Base-by-base conservation (phyloP, 2,329 filamentous ascomycete genomes). In the Trichoderma semiorbis region DNA sequence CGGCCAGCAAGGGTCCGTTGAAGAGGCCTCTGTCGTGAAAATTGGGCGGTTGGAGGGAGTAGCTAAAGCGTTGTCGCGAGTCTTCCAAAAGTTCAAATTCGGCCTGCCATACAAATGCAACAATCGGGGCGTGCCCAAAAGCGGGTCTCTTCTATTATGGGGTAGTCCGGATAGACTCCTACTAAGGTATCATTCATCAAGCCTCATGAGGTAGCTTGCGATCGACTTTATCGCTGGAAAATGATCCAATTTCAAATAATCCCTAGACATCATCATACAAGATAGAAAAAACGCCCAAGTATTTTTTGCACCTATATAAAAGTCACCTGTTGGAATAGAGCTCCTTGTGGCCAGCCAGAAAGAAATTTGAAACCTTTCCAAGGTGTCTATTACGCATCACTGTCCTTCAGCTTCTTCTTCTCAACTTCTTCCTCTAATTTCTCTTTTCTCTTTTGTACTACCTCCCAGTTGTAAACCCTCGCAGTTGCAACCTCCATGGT, bases 401-500 rank as follows among this genome's bases (percentile, higher is more conserved):
- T 78, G 39, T 81, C 83, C 73, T 84, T 83, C 58, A 78, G 78
- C 62, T 82, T 81, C 72, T 82, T 79, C 63, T 80, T 79, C 57
- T 79, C 80, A 72, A 83, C 81, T 66, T 85, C 90, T 74, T 90
- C 88, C 50, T 92, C 90, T 4, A 83, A 86, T 81, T 94, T 96
- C 73, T 97, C 94, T 85, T 97, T 98, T 76, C 96, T 88, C 83
- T 97, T 93, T 85, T 97, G 93, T 57, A 95, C 93, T 5, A 99
- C 94, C 78, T 99, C 96, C 95, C 96, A 98, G 82, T 99, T 99
- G 83, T 99, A 98, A n/a, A 99, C 95, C 75, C 96, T 88, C 26
- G 96, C 96, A 53, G 95, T 94, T 5, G 96, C 96, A 39, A 99
- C 96, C 82, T 99, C 96, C 85, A 99, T 91, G 0, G 95, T 98